These are phyloP conservation scores for Aspergillus bertholletiae DNA, from an alignment of 495 filamentous ascomycete genomes.

Conservation along the genomic window DNA sequence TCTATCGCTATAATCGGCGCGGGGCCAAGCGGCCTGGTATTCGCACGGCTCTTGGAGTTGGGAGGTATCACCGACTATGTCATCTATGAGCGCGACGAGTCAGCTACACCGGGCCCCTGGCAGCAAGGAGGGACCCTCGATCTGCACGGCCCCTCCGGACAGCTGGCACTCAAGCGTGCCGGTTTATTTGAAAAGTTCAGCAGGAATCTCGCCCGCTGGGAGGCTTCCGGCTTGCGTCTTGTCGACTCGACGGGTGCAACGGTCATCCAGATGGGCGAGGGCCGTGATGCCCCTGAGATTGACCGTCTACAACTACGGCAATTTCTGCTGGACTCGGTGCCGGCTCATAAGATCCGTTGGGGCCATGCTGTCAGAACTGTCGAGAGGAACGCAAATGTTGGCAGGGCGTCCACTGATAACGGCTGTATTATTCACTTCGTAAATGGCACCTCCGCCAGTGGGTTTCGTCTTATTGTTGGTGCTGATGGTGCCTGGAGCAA, in stretches of 20 bases:
- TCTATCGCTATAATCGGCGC: slow-evolving; percentile 59
- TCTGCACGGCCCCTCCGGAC: slow-evolving; percentile 48
- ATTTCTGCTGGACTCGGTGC: slow-evolving; percentile 37
- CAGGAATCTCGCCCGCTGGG: slow-evolving; percentile 26
- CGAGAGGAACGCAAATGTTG: no score
- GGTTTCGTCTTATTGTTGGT: slow-evolving; percentile 55
- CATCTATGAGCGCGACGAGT: slow-evolving; percentile 46
- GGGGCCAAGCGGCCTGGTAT: slow-evolving; percentile 55
- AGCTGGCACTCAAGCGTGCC: slow-evolving; percentile 48
- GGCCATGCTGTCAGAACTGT: slow-evolving; percentile 29
- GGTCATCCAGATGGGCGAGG: slow-evolving; percentile 21
- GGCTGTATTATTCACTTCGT: neutral
- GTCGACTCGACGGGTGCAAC: slow-evolving; percentile 28
- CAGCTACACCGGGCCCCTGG: slow-evolving; percentile 33
- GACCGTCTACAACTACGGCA: slow-evolving; percentile 26
- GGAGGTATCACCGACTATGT: slow-evolving; percentile 41
- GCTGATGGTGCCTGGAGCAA: slow-evolving; percentile 62
- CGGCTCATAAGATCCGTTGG: slow-evolving; percentile 42
- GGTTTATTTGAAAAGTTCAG: slow-evolving; percentile 48
- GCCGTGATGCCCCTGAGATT: no score
- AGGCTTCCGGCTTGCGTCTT: slow-evolving; percentile 30
- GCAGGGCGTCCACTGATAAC: no score
- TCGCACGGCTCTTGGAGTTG: slow-evolving; percentile 52
- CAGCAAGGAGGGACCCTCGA: slow-evolving; percentile 46
- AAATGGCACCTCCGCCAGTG: slow-evolving; percentile 9